phyloP scores from a whole-genome alignment of 129 eudicot species.

The Apium graveolens region DNA sequence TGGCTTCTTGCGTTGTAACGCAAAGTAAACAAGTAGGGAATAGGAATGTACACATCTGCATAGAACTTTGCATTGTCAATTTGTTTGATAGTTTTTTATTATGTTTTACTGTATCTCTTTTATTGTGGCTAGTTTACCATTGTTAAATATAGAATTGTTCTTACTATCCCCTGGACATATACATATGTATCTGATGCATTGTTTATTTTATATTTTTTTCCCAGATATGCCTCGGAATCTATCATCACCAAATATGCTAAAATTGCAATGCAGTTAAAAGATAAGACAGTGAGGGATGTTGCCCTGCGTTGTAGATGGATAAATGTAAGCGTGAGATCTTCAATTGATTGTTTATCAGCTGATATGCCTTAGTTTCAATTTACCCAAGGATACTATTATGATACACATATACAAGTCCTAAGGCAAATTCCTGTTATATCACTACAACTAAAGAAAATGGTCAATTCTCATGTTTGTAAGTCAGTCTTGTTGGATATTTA shows the following conservation, averaged over 20 bases:
- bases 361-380: background rate
- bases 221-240: conserved; percentile 69
- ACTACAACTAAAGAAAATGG: background rate
- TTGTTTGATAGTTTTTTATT: background rate
- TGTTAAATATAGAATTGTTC: background rate
- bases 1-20: background rate
- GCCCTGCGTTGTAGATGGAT: conserved; percentile 90
- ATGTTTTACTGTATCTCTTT: background rate
- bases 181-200: background rate
- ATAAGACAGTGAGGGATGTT: conserved; percentile 82
- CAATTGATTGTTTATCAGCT: background rate
- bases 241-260: conserved; percentile 61
- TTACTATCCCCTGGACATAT: background rate
- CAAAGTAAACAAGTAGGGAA: background rate
- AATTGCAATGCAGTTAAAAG: conserved; percentile 67
- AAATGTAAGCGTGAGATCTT: conserved; percentile 41
- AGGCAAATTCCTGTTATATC: background rate
- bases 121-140: background rate
- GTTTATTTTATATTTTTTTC: background rate
- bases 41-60: background rate
- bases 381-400: background rate
- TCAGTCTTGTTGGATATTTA: background rate
- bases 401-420: background rate
- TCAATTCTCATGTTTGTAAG: background rate
- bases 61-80: background rate